Evolutionary conservation across 257 asterid genomes (phyloP).

Genomic region (Oldenlandia corymbosa): DNA sequence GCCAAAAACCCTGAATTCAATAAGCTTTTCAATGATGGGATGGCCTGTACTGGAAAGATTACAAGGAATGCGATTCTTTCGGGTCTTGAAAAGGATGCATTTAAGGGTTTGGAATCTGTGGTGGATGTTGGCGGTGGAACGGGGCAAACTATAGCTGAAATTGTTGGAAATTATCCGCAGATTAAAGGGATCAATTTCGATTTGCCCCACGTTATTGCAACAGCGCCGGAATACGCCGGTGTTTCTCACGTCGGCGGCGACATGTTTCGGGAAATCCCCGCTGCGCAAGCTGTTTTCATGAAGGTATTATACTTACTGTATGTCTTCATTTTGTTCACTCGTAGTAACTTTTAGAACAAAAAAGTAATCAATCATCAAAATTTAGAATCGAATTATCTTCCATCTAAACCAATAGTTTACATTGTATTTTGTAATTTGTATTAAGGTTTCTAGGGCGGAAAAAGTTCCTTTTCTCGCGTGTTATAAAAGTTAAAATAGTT

Average conservation of each 20-base stretch:
- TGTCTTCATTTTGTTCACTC: too few species aligned
- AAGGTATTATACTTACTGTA: slow-evolving; percentile 9
- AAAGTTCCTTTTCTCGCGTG: too few species aligned
- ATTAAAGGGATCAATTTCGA: slow-evolving; percentile 14
- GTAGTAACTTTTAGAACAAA: too few species aligned
- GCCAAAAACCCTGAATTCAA: slow-evolving; percentile 7
- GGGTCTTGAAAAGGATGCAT: background rate
- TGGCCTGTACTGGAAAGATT: background rate
- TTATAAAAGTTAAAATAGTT: too few species aligned
- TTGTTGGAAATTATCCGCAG: slow-evolving; percentile 5
- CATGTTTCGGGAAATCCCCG: slow-evolving; percentile 11
- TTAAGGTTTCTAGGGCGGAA: too few species aligned
- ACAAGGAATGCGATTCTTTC: slow-evolving; percentile 1
- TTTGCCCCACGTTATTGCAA: slow-evolving; percentile 15
- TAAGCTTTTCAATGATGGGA: slow-evolving; percentile 6
- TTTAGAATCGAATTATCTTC: too few species aligned
- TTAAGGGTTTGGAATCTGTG: background rate
- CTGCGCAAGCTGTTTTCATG: slow-evolving; percentile 9
- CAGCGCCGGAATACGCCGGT: slow-evolving; percentile 5
- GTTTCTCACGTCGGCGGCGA: slow-evolving; percentile 15
- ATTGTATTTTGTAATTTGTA: too few species aligned
- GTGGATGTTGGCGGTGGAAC: slow-evolving; percentile 16
- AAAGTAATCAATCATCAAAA: too few species aligned
- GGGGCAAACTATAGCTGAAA: slow-evolving; percentile 6
- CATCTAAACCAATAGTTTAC: too few species aligned